A percentile compares a stretch with the other conserved stretches of the same genome.
phyloP scores from a whole-genome alignment of 2,329 filamentous ascomycete genomes.

The Colletotrichum endophyticum region DNA sequence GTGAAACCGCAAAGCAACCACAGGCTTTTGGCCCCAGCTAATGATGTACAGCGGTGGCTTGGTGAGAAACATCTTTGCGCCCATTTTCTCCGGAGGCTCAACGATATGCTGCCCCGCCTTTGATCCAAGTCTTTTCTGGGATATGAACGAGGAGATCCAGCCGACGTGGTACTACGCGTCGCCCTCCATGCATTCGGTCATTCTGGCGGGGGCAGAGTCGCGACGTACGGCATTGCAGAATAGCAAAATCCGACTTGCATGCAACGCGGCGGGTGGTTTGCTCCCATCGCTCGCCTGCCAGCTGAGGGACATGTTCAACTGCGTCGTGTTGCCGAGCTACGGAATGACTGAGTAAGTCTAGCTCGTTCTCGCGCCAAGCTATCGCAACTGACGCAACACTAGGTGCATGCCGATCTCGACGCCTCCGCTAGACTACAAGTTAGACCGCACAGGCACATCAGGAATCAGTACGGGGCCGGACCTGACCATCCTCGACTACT shows the following conservation, averaged over 20 bases:
- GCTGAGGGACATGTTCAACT: conserved; percentile 54
- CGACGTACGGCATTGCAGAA: conserved; percentile 43
- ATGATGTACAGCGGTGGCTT: conserved; percentile 49
- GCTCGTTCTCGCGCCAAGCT: neutral
- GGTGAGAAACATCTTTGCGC: conserved; percentile 59
- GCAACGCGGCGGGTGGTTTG: conserved; percentile 59
- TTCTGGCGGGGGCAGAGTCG: conserved; percentile 48
- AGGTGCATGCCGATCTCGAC: conserved; percentile 63
- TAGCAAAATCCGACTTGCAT: conserved; percentile 55
- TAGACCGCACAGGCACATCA: conserved; percentile 58
- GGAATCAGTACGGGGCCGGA: conserved; percentile 57
- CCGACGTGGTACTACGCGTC: conserved; percentile 65
- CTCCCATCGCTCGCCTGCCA: conserved; percentile 54
- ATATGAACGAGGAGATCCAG: conserved; percentile 49
- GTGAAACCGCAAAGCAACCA: conserved; percentile 22
- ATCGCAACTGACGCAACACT: neutral
- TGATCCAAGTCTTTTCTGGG: conserved; percentile 61
- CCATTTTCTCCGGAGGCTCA: conserved; percentile 57
- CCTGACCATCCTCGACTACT: conserved; percentile 51
- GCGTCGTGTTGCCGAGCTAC: conserved; percentile 59
- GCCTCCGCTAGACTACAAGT: conserved; percentile 54
- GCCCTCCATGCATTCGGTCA: conserved; percentile 61
- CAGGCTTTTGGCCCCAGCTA: neutral
- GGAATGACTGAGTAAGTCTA: conserved; percentile 59
- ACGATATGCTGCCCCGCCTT: conserved; percentile 60